Conservation (phyloP, 2,329 filamentous ascomycete genomes). For the Xylaria sp. region DNA sequence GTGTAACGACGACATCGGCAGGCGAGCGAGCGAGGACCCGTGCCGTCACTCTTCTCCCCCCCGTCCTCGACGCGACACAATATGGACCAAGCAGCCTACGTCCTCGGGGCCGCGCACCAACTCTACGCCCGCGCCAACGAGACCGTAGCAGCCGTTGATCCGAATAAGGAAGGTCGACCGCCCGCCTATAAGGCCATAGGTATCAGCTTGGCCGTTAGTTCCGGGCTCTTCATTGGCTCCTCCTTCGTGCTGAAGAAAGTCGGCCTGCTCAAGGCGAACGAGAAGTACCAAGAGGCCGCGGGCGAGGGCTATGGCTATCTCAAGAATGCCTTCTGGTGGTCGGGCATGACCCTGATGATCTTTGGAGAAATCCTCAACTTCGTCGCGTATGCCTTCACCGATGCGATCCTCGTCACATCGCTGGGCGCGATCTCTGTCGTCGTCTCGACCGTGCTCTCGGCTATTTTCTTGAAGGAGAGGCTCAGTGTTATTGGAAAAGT, state of each 20-base stretch:
- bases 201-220: constrained; percentile 77
- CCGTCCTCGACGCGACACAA: constrained; percentile 8
- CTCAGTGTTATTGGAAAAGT: constrained; percentile 95
- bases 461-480: constrained; percentile 92
- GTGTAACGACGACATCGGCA: background rate
- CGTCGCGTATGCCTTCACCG: constrained; percentile 92
- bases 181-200: constrained; percentile 76
- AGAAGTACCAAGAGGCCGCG: constrained; percentile 92
- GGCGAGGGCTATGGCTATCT: constrained; percentile 97
- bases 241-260: constrained; percentile 96
- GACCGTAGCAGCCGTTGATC: constrained; percentile 27
- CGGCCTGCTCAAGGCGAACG: constrained; percentile 84
- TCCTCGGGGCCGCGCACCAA: constrained; percentile 33
- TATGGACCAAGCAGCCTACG: constrained; percentile 37
- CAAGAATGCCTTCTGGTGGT: constrained; percentile 94
- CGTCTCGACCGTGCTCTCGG: constrained; percentile 82
- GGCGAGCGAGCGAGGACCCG: constrained; percentile 13
- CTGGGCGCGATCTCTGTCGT: constrained; percentile 89
- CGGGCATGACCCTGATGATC: constrained; percentile 95
- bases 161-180: constrained; percentile 37
- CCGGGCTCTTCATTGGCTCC: constrained; percentile 85
- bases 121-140: constrained; percentile 41
- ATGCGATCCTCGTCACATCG: constrained; percentile 91
- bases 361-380: constrained; percentile 96
- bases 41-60: background rate